Conservation (phyloP, 306 rosid species). For the Vigna reflexopilosa region DNA sequence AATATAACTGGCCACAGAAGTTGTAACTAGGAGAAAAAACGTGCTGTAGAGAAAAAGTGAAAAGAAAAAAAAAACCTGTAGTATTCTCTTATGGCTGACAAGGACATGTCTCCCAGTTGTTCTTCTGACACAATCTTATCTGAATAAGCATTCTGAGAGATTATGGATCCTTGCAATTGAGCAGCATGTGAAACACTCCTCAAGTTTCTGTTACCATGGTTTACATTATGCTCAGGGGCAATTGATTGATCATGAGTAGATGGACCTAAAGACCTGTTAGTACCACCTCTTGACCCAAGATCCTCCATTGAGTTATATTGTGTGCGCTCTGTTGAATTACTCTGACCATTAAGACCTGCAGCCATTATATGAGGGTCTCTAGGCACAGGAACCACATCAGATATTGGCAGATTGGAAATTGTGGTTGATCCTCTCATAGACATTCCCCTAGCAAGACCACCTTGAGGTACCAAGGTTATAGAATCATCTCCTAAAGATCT, state of each 20-base stretch:
- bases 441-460: slow-evolving; percentile 98
- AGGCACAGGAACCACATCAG: slow-evolving; percentile 53
- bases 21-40: slow-evolving; percentile 12
- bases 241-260: slow-evolving; percentile 63
- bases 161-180: slow-evolving; percentile 53
- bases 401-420: slow-evolving; percentile 46
- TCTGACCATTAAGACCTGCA: slow-evolving; percentile 65
- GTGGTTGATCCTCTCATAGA: slow-evolving; percentile 78
- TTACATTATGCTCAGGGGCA: slow-evolving; percentile 59
- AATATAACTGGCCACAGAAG: background rate
- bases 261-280: slow-evolving; percentile 63
- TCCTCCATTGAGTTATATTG: slow-evolving; percentile 62
- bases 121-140: slow-evolving; percentile 65
- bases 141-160: slow-evolving; percentile 53
- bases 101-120: slow-evolving; percentile 60
- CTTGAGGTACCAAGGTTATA: slow-evolving; percentile 88
- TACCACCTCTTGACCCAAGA: slow-evolving; percentile 45
- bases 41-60: background rate
- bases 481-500: slow-evolving; percentile 72
- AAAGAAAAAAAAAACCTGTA: slow-evolving; percentile 66
- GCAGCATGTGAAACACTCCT: slow-evolving; percentile 63
- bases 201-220: slow-evolving; percentile 60
- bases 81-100: slow-evolving; percentile 84
- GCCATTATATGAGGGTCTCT: slow-evolving; percentile 67
- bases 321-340: slow-evolving; percentile 56